Evolutionary conservation across 306 rosid genomes (phyloP), one percentile per base, ranked within the genome.

Genomic region (Medicago arabica): DNA sequence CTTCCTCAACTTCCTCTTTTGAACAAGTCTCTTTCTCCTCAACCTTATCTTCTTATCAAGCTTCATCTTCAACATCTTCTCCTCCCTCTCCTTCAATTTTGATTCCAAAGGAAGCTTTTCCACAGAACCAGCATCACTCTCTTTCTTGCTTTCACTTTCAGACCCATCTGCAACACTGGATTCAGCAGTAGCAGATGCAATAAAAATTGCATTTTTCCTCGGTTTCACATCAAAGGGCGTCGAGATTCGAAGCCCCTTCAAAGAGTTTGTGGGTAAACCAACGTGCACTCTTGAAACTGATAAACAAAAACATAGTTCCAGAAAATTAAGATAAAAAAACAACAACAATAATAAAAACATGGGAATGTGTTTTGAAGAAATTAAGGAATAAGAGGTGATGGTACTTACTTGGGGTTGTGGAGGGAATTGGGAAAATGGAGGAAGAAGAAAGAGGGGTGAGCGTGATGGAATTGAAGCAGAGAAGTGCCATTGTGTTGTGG

Each of bases 101-200:
- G 98, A 92, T 51, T 95, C 97, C 84, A 90, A 65, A 0, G 97
- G 97, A 73, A 95, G 97, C 68, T 90, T 92, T 5, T 89, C 89
- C 8, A 90, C 88, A 0, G 89, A 9, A 5, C 78, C 93, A 31
- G 14, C 66, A 8, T 5, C 76, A 19, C 77, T 82, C 77, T 71
- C 93, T 49, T 78, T 77, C 83, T 85, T 83, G 60, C 50, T 60
- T n/a, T 85, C 88, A 38, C 50, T 74, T 19, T 70, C 87, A 1
- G 43, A 60, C 3, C 38, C 86, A 11, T 69, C 81, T 25, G 12
- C 80, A 34, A 68, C 80, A 31, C 18, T 78, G 8, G 65, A n/a
- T 13, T 78, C 77, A 17, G 71, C 82, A 36, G 78, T 40, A 54
- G 78, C 79, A 39, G 81, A 72, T 36, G 70, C 58, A 44, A 60